Base-by-base conservation (phyloP, 2,329 filamentous ascomycete species). In the Ophiostoma montium region DNA sequence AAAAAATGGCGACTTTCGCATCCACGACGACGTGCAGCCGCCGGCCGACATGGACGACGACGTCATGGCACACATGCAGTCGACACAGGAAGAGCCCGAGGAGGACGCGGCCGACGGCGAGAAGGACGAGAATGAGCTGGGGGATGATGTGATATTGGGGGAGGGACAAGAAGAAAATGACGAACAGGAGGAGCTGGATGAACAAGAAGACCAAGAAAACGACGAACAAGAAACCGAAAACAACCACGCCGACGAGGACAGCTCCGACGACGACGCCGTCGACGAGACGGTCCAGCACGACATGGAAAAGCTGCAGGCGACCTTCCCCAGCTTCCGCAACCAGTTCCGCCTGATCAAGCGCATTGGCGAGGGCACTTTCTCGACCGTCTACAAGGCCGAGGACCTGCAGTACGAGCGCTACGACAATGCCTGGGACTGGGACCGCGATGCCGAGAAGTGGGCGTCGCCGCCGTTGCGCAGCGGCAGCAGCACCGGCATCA, bases 291-390 rank as follows among this genome's bases (percentile, higher is more conserved):
- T 95, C 13, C 76, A 80, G 53, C 80, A 88, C 48, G 92, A 98
- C 63, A 98, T 98, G 78, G 77, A 80, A 47, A 86, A 81, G 57
- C 78, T 98, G 50, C 82, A 90, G 58, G 72, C 79, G 48, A 83
- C 80, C 32, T 95, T 96, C 62, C 81, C 81, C 35, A 86, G 84
- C 47, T 94, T 96, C 63, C 83, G 77, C 56, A 75, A 86, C 58
- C 80, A 82, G 51, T 98, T 90, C 66, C 82, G 89, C 48, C 68
- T 98, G 49, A 92, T 98, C 62, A 95, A 95, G 67, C 83, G 90
- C 54, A 98, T 98, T 60, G 92, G 92, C 60, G 92, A 98, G 76
- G 92, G 92, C 51, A 98, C 92, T 1, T 98, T 98, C 63, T 96
- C 92, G 1, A 96, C 92, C 2, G 92, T 98, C 12, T 98, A 98